Conservation (phyloP, 768 basidiomycete genomes). For the Strobilomyces echinocephalus region DNA sequence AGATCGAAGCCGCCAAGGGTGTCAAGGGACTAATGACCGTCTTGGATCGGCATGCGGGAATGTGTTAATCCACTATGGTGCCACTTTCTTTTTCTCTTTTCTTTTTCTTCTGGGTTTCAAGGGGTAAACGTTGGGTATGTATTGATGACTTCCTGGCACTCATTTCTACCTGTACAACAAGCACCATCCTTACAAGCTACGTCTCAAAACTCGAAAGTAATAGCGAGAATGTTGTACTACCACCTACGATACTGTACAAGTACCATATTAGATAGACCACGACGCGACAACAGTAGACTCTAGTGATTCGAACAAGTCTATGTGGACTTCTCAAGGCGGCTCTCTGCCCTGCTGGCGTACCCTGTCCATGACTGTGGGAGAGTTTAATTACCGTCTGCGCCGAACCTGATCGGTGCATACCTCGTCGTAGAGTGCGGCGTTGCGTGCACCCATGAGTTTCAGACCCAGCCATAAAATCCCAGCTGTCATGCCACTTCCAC, state of each 20-base stretch:
- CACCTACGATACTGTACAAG: slow-evolving; percentile 20
- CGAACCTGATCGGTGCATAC: slow-evolving; percentile 39
- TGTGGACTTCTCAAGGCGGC: slow-evolving; percentile 58
- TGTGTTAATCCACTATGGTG: slow-evolving; percentile 14
- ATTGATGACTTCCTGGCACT: slow-evolving; percentile 11
- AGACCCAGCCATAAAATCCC: slow-evolving; percentile 92
- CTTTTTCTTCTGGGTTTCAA: slow-evolving; percentile 11
- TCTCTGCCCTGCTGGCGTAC: slow-evolving; percentile 73
- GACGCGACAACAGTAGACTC: slow-evolving; percentile 3
- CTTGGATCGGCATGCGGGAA: slow-evolving; percentile 28
- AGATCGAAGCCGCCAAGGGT: slow-evolving; percentile 33
- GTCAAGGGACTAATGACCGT: slow-evolving; percentile 36
- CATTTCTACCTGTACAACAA: slow-evolving; percentile 14
- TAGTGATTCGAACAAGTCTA: slow-evolving; percentile 9
- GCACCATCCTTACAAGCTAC: slow-evolving; percentile 8
- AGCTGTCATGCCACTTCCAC: slow-evolving; percentile 99
- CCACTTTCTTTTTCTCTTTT: background rate
- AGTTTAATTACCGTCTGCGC: slow-evolving; percentile 15
- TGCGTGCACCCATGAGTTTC: slow-evolving; percentile 57
- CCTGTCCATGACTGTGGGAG: slow-evolving; percentile 87
- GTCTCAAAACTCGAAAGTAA: slow-evolving; percentile 9
- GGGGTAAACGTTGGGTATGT: slow-evolving; percentile 17
- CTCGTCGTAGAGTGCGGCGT: slow-evolving; percentile 87
- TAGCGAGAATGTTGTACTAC: slow-evolving; percentile 28
- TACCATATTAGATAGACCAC: slow-evolving; percentile 11